A percentile compares a stretch with the other conserved stretches of the same genome.
phyloP scores from a whole-genome alignment of 768 basidiomycete genomes.

The Tulasnella sp. region DNA sequence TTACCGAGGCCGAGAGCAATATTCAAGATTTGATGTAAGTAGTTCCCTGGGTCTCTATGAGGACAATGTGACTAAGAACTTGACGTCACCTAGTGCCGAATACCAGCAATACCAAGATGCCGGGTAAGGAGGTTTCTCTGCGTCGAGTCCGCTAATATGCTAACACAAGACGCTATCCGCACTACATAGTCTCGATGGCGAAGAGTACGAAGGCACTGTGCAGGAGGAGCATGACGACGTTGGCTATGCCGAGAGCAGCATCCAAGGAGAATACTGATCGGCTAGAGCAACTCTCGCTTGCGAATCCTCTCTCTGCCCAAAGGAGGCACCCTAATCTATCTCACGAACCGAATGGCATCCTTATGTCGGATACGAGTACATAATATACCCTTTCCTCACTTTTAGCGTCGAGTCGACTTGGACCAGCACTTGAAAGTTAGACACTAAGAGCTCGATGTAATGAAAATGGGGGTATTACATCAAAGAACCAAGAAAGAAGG shows the following conservation, averaged over 20 bases:
- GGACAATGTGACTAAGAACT: neutral
- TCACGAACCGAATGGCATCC: neutral
- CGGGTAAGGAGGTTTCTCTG: slow-evolving; percentile 1
- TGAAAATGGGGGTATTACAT: neutral
- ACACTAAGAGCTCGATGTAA: neutral
- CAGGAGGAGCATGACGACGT: slow-evolving; percentile 15
- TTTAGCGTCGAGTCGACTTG: neutral
- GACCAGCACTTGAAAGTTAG: neutral
- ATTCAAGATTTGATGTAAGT: slow-evolving; percentile 73
- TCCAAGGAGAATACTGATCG: slow-evolving; percentile 20
- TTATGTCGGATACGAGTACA: neutral
- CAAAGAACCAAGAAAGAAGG: neutral
- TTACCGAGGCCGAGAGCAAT: slow-evolving; percentile 84
- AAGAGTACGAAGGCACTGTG: slow-evolving; percentile 16
- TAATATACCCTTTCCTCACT: neutral
- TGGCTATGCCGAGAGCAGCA: slow-evolving; percentile 29
- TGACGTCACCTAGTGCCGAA: slow-evolving; percentile 26
- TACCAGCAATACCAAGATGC: slow-evolving; percentile 31
- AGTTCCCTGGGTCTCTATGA: slow-evolving; percentile 9
- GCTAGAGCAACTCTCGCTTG: neutral
- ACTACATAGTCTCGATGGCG: slow-evolving; percentile 28
- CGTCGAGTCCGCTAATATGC: neutral
- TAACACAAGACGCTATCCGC: neutral
- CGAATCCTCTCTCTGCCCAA: neutral
- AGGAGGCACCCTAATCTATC: neutral